Base-by-base conservation (phyloP, 352 stramenopile species). In the Aphanomyces cochlioides region DNA sequence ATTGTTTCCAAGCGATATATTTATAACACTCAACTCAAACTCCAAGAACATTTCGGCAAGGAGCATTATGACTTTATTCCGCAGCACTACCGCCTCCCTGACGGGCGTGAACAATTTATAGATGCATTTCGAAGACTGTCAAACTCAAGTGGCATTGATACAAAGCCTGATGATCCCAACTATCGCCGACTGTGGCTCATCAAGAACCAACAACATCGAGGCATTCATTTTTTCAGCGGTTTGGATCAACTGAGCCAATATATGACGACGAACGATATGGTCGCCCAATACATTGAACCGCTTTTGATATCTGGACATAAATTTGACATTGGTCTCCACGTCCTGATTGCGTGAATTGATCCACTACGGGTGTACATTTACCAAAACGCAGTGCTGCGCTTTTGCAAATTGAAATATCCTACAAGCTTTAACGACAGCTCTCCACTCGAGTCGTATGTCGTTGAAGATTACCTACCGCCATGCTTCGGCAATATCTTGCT, bases 251-350 rank as follows among this genome's bases (percentile, higher is more conserved):
- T 72, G 6, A 54, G 21, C 38, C 19, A 47, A 34, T 15, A 68
- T 36, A 73, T 73, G 67, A 39, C 47, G n/a, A 40, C 67, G 15
- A 73, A 73, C 48, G 53, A 67, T 36, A 68, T 66, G 39, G 80
- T 91, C 36, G 78, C 85, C 48, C 74, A 89, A 65, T 96, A 93
- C 73, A 74, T 93, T 13, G 86, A 96, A 73, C 90, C 90, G 40
- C 81, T 90, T 38, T 78, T 96, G 21, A 74, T 97, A 28, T 88
- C 95, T 58, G 87, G 82, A 50, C 82, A 92, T 79, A 96, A 96
- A 74, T 96, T 95, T 71, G 81, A 87, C 57, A 84, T 95, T 40
- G 84, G 90, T 3, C 90, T 96, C 69, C 96, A 96, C 73, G 90
- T 96, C 21, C 76, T 79, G 5, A 76, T 97, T 34, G 92, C 87